These are phyloP conservation scores for Bipolaris sorokiniana DNA, from an alignment of 2,329 filamentous ascomycete genomes.

Conservation along the genomic window DNA sequence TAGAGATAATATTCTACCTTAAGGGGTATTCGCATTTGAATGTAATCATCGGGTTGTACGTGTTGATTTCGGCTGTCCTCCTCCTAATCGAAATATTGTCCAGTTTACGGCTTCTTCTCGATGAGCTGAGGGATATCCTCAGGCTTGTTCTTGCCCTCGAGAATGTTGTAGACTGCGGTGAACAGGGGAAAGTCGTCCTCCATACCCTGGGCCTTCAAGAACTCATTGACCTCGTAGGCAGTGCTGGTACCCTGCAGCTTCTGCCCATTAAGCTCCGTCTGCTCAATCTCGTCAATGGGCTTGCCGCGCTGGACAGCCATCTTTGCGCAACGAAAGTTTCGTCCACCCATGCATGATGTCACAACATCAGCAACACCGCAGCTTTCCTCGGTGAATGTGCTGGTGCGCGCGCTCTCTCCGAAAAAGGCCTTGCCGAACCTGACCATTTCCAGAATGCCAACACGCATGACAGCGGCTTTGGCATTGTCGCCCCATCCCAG, in stretches of 20 bases:
- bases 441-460: slow-evolving; percentile 95
- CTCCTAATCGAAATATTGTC: neutral
- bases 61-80: neutral
- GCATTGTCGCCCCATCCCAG: slow-evolving; percentile 98
- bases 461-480: slow-evolving; percentile 97
- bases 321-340: slow-evolving; percentile 94
- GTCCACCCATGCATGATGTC: slow-evolving; percentile 87
- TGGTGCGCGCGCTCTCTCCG: slow-evolving; percentile 75
- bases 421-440: slow-evolving; percentile 96
- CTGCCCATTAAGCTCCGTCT: slow-evolving; percentile 90
- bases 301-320: slow-evolving; percentile 81
- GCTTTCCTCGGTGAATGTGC: slow-evolving; percentile 96
- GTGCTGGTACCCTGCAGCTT: slow-evolving; percentile 95
- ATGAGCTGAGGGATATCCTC: slow-evolving; percentile 78
- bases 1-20: slow-evolving; percentile 11
- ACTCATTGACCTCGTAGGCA: slow-evolving; percentile 87
- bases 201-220: slow-evolving; percentile 77
- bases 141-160: slow-evolving; percentile 76
- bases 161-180: slow-evolving; percentile 82
- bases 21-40: slow-evolving; percentile 11
- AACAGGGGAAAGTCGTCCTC: slow-evolving; percentile 91
- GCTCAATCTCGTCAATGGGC: slow-evolving; percentile 85
- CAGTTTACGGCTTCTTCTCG: slow-evolving; percentile 42
- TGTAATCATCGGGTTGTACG: neutral
- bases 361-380: slow-evolving; percentile 95